A percentile compares a stretch with the other conserved stretches of the same genome.
phyloP scores from a whole-genome alignment of 805 yeast species.

The Aciculoconidium aculeatum region DNA sequence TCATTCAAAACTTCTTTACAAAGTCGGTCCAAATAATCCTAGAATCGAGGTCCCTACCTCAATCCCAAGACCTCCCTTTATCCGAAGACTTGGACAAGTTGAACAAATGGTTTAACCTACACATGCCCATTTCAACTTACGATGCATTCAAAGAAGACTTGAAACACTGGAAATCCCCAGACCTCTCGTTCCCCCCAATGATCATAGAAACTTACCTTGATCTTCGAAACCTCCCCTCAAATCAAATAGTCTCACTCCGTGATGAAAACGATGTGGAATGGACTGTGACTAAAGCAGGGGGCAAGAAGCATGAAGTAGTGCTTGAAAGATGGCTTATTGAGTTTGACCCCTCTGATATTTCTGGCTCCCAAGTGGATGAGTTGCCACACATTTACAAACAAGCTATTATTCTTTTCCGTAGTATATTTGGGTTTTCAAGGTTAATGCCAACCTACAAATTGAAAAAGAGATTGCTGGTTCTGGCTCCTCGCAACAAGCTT shows the following conservation, averaged over 20 bases:
- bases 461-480: constrained; percentile 24
- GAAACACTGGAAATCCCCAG: constrained; percentile 51
- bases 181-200: constrained; percentile 62
- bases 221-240: constrained; percentile 48
- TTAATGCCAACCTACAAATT: constrained; percentile 70
- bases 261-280: constrained; percentile 51
- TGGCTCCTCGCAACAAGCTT: constrained; percentile 18
- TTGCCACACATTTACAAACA: constrained; percentile 68
- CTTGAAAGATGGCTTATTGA: constrained; percentile 92
- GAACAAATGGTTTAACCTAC: constrained; percentile 62
- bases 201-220: constrained; percentile 81
- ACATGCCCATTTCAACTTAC: constrained; percentile 29
- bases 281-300: constrained; percentile 51
- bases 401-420: constrained; percentile 66
- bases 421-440: constrained; percentile 59
- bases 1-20: constrained; percentile 56
- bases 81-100: constrained; percentile 20
- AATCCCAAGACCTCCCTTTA: constrained; percentile 8
- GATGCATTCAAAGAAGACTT: constrained; percentile 49
- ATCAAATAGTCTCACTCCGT: constrained; percentile 53
- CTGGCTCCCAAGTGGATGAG: constrained; percentile 39
- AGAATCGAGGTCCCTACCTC: constrained; percentile 36
- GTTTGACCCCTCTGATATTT: constrained; percentile 48
- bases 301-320: constrained; percentile 76
- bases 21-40: constrained; percentile 56